phyloP scores from a whole-genome alignment of 2,329 filamentous ascomycete genomes.

The Fusarium sp. region DNA sequence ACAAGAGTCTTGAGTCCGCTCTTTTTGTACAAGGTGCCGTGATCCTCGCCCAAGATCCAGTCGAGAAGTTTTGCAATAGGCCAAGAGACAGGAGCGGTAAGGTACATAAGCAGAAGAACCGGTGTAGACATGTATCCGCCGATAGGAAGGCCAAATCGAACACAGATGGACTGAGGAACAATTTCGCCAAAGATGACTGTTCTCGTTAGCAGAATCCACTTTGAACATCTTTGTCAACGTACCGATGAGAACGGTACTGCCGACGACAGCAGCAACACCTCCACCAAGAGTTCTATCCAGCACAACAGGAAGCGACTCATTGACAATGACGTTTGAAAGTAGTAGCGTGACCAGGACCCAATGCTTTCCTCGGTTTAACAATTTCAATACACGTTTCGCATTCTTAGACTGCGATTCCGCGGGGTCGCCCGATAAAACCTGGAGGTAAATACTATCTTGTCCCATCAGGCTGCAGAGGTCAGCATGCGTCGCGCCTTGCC shows the following conservation, averaged over 20 bases:
- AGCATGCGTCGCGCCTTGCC: conserved; percentile 35
- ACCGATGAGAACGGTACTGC: conserved; percentile 95
- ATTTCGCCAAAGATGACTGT: conserved; percentile 98
- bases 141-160: conserved; percentile 94
- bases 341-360: conserved; percentile 97
- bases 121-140: conserved; percentile 93
- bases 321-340: conserved; percentile 96
- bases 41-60: conserved; percentile 91
- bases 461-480: conserved; percentile 66
- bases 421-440: conserved; percentile 89
- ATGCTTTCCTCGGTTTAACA: conserved; percentile 92
- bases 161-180: conserved; percentile 94
- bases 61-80: conserved; percentile 96
- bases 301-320: conserved; percentile 95
- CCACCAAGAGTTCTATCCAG: conserved; percentile 94
- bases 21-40: conserved; percentile 98
- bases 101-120: conserved; percentile 90
- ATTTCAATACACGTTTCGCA: conserved; percentile 81
- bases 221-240: conserved; percentile 51
- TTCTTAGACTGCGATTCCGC: conserved; percentile 89
- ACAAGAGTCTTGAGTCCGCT: conserved; percentile 96
- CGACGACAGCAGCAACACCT: conserved; percentile 92
- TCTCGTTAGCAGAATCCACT: conserved; percentile 37
- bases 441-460: conserved; percentile 95
- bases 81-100: conserved; percentile 91